A percentile compares a stretch with the other conserved stretches of the same genome.
Evolutionary conservation across 345 rosid genomes (phyloP).

Genomic region (Aquilaria yunnanensis): DNA sequence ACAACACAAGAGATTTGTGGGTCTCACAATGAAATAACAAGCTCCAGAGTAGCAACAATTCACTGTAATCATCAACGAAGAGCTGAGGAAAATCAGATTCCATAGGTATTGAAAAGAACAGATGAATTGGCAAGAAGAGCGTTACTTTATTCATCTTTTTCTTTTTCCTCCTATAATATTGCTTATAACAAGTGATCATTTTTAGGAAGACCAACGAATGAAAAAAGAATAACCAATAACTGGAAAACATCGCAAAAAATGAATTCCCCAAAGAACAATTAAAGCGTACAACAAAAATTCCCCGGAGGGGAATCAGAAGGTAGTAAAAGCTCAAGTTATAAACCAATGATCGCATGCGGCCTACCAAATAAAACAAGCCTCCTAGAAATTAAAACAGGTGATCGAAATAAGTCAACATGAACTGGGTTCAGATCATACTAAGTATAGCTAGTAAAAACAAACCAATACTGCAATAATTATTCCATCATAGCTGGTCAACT

Average conservation of each 20-base stretch:
- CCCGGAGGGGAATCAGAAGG: too few species aligned
- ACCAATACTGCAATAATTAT: not conserved
- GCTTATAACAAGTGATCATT: too few species aligned
- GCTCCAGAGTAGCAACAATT: constrained; percentile 15
- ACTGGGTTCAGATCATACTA: not conserved
- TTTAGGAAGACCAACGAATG: too few species aligned
- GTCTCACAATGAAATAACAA: not conserved
- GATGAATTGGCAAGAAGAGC: not conserved
- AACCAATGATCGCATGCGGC: too few species aligned
- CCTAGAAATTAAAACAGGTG: not conserved
- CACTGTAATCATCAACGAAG: constrained; percentile 24
- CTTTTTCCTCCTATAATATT: too few species aligned
- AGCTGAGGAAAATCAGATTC: constrained; percentile 8
- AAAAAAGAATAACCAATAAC: not conserved
- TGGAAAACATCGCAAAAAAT: too few species aligned
- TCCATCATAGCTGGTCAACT: not conserved
- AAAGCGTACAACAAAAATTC: too few species aligned
- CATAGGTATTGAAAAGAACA: not conserved
- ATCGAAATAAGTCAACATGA: not conserved
- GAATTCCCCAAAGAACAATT: too few species aligned
- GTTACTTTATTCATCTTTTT: too few species aligned
- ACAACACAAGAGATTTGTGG: too few species aligned
- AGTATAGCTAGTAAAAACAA: not conserved
- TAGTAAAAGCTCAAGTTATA: too few species aligned
- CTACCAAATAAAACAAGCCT: constrained; percentile 1